Evolutionary conservation across 306 rosid species (phyloP), one percentile per base, ranked within the genome.

Genomic region (Lagenaria siceraria): DNA sequence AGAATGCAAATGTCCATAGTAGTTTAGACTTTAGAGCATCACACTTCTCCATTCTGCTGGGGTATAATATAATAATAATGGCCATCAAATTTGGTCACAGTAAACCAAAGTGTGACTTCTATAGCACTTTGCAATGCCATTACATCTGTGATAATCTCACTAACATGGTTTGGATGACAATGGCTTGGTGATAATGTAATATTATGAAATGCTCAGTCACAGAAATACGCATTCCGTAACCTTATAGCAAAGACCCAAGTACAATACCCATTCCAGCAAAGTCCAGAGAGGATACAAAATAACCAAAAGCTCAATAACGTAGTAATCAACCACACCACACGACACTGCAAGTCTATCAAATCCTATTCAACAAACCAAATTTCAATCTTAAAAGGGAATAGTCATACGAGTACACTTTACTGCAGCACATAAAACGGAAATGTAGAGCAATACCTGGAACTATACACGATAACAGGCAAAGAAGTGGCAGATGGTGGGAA

Each of bases 391-490:
- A 13, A 65, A 42, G 12, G 33, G 19, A 22, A 40, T 21, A 68
- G 3, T 42, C 2, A 9, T 69, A 21, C 19, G 1, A 69, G 55
- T 42, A 22, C 31, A 53, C 48, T 19, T n/a, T 13, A 46, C 76
- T 24, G 38, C 13, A 65, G 48, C 24, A 13, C 78, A n/a, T 27
- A 68, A 48, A 60, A 46, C 49, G 4, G 51, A 5, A 42, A 21
- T 10, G 25, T 69, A 74, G 29, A 74, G 29, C 35, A 10, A 63
- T 86, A 96, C 99, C 99, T 96, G 86, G 99, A 87, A 78, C 99
- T 96, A 80, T 96, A 96, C 69, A 96, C 92, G 62, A 92, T 91
- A 38, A 86, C 96, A 3, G 92, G 81, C 14, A 95, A 81, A 31
- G 93, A 86, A 62, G 82, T 82, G 73, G 92, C 58, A 0, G 90